phyloP scores from a whole-genome alignment of 495 filamentous ascomycete genomes.

The Echria macrotheca region DNA sequence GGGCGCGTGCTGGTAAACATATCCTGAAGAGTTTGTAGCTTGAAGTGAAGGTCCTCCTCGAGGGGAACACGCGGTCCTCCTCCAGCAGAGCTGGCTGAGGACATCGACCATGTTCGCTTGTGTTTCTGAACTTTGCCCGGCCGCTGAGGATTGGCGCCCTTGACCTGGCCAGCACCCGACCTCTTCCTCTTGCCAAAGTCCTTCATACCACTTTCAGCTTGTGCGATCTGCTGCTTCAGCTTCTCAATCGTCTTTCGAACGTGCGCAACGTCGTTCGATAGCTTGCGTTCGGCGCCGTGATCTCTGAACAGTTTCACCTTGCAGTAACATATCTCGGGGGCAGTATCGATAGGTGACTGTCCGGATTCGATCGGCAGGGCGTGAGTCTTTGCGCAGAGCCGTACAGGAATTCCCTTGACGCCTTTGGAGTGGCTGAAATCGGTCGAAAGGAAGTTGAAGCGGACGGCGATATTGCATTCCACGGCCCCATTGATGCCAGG shows the following conservation, averaged over 20 bases:
- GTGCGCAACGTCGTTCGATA: conserved; percentile 88
- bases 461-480: conserved; percentile 77
- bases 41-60: conserved; percentile 86
- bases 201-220: conserved; percentile 83
- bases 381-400: conserved; percentile 87
- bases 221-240: conserved; percentile 81
- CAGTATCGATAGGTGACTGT: conserved; percentile 34
- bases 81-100: conserved; percentile 69
- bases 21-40: conserved; percentile 78
- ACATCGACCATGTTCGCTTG: conserved; percentile 92
- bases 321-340: conserved; percentile 78
- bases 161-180: conserved; percentile 47
- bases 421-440: conserved; percentile 98
- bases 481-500: conserved; percentile 54
- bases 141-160: conserved; percentile 43
- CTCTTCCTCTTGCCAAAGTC: conserved; percentile 86
- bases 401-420: conserved; percentile 90
- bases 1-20: conserved; percentile 93
- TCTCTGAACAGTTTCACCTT: conserved; percentile 96
- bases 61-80: conserved; percentile 55
- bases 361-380: conserved; percentile 44
- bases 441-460: conserved; percentile 96
- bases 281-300: conserved; percentile 91
- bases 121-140: conserved; percentile 81
- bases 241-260: conserved; percentile 94